A percentile compares a stretch with the other conserved stretches of the same genome.
Conservation (phyloP, 2,329 filamentous ascomycete species). For the Cordyceps cicadae region DNA sequence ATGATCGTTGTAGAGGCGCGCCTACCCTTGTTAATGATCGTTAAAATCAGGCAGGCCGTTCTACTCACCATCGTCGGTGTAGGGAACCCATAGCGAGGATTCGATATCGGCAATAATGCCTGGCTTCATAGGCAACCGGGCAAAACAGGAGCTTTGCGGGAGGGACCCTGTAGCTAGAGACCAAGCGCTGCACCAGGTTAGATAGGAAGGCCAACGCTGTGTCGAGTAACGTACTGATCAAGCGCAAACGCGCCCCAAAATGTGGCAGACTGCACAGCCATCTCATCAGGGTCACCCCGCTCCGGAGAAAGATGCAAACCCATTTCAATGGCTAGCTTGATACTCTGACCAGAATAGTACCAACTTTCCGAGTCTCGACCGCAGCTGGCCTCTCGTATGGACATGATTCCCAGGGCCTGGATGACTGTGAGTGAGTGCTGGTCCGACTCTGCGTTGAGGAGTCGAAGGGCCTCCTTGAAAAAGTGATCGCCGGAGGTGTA, state of each 20-base stretch:
- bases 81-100: conserved; percentile 51
- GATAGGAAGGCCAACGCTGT: conserved; percentile 16
- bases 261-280: conserved; percentile 51
- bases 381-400: conserved; percentile 63
- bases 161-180: conserved; percentile 55
- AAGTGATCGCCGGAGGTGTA: conserved; percentile 65
- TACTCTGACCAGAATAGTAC: conserved; percentile 63
- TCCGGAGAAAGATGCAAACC: conserved; percentile 51
- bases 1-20: conserved; percentile 44
- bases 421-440: conserved; percentile 60
- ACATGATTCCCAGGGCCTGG: conserved; percentile 69
- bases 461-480: conserved; percentile 58
- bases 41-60: not conserved
- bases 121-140: conserved; percentile 50
- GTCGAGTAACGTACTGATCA: conserved; percentile 46
- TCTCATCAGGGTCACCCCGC: conserved; percentile 43
- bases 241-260: conserved; percentile 56
- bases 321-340: conserved; percentile 64
- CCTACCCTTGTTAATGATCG: conserved; percentile 26
- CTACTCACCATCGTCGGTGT: conserved; percentile 48
- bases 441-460: conserved; percentile 50
- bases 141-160: conserved; percentile 51
- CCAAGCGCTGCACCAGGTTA: conserved; percentile 43
- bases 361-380: conserved; percentile 66
- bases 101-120: conserved; percentile 53